phyloP scores from a whole-genome alignment of 352 stramenopile species.

The Globisporangium canariense region DNA sequence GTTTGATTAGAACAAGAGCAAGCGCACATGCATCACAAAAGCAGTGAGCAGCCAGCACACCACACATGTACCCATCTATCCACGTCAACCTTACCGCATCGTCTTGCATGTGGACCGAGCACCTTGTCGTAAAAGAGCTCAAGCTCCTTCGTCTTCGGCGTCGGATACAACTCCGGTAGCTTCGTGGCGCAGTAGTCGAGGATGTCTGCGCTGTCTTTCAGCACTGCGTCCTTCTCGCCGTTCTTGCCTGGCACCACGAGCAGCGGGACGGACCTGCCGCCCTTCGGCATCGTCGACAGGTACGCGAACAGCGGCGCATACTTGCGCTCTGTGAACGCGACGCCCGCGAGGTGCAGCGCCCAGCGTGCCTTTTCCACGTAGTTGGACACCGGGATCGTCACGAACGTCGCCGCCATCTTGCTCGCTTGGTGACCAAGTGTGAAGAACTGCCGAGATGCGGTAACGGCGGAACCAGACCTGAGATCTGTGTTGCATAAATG shows the following conservation, averaged over 20 bases:
- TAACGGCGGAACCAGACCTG: background rate
- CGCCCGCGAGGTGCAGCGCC: conserved; percentile 36
- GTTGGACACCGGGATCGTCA: conserved; percentile 56
- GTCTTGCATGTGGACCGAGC: conserved; percentile 31
- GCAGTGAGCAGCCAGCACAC: background rate
- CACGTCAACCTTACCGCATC: conserved; percentile 20
- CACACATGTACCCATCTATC: conserved; percentile 4
- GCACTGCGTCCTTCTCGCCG: conserved; percentile 7
- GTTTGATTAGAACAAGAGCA: background rate
- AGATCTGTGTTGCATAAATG: background rate
- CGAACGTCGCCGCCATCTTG: conserved; percentile 20
- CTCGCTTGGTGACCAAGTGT: background rate
- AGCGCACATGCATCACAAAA: background rate
- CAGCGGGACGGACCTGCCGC: conserved; percentile 40
- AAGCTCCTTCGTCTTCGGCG: conserved; percentile 29
- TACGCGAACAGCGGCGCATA: conserved; percentile 44
- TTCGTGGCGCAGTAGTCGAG: conserved; percentile 35
- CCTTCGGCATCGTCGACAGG: conserved; percentile 39
- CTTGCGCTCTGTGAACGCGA: conserved; percentile 47
- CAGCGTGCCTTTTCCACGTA: conserved; percentile 62
- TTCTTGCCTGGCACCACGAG: conserved; percentile 19
- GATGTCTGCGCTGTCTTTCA: conserved; percentile 45
- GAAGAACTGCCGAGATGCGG: background rate
- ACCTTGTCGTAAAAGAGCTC: conserved; percentile 40
- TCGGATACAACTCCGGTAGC: conserved; percentile 34